Conservation (phyloP, 768 basidiomycete species). For the Suillus spraguei region DNA sequence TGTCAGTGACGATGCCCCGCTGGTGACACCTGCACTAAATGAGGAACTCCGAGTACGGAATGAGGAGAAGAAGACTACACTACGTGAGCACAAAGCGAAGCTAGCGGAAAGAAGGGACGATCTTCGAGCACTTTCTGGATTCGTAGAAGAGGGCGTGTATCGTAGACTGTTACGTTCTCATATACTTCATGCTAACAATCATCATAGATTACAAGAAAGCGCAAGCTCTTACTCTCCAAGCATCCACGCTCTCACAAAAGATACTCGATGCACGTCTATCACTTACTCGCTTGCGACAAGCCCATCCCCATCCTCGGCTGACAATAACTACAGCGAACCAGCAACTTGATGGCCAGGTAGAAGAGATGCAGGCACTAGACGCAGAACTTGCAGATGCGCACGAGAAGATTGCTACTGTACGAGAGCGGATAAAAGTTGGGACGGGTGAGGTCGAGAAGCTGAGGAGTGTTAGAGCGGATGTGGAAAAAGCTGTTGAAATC, state of each 20-base stretch:
- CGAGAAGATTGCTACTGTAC: conserved; percentile 51
- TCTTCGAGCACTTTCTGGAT: conserved; percentile 61
- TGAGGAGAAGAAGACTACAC: conserved; percentile 66
- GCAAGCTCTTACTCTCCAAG: conserved; percentile 52
- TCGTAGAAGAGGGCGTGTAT: conserved; percentile 67
- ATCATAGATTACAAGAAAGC: conserved; percentile 61
- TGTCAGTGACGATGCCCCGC: conserved; percentile 83
- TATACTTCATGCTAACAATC: not conserved
- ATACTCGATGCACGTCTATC: conserved; percentile 84
- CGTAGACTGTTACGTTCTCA: not conserved
- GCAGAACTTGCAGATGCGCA: conserved; percentile 63
- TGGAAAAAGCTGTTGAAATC: conserved; percentile 61
- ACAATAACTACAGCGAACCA: conserved; percentile 76
- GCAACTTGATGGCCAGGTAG: conserved; percentile 74
- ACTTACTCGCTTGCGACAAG: conserved; percentile 77
- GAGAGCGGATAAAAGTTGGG: conserved; percentile 61
- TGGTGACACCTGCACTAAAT: conserved; percentile 81
- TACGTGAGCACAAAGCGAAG: conserved; percentile 65
- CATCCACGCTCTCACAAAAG: conserved; percentile 64
- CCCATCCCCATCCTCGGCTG: conserved; percentile 77
- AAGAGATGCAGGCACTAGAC: conserved; percentile 74
- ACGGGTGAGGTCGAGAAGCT: conserved; percentile 59
- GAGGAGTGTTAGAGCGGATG: conserved; percentile 63
- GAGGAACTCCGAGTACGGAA: conserved; percentile 61
- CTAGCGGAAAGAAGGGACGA: conserved; percentile 65